These are phyloP conservation scores for Batkoa obscura DNA, from an alignment of 371 early-diverging fungal genomes.

Conservation along the genomic window DNA sequence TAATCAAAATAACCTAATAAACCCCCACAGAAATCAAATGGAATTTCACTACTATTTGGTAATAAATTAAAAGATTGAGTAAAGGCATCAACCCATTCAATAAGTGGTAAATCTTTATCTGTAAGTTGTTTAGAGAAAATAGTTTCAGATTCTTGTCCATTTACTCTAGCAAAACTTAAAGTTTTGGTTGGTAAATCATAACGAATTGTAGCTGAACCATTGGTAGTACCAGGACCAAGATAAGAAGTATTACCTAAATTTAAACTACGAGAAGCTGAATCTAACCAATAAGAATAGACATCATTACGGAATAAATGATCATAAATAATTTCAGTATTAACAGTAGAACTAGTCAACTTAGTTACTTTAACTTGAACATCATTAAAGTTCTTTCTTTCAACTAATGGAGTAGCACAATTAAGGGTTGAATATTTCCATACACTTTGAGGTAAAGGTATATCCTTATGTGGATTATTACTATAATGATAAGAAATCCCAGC, in stretches of 20 bases:
- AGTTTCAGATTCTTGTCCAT: too few species aligned
- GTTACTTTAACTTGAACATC: not conserved
- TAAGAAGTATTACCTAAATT: not conserved
- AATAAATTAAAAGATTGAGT: too few species aligned
- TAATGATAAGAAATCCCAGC: conserved; percentile 26
- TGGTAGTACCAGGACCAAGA: not conserved
- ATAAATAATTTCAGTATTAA: conserved; percentile 13
- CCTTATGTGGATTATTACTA: too few species aligned
- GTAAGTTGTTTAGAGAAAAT: too few species aligned
- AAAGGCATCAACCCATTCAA: not conserved
- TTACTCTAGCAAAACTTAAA: not conserved
- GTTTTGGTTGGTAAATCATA: not conserved
- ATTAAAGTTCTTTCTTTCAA: too few species aligned
- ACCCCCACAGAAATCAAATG: conserved; percentile 30
- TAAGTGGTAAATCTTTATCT: not conserved
- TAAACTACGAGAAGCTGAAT: conserved; percentile 25
- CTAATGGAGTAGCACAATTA: too few species aligned
- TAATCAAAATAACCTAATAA: conserved; percentile 83
- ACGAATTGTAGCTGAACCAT: conserved; percentile 9
- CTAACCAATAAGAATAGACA: conserved; percentile 34
- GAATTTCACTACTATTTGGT: not conserved
- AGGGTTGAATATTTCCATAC: too few species aligned
- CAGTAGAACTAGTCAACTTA: not conserved
- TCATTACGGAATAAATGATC: conserved; percentile 13
- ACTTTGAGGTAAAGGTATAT: too few species aligned